These are phyloP conservation scores for Phytophthora hybrid DNA, from an alignment of 352 stramenopile species.

Conservation along the genomic window DNA sequence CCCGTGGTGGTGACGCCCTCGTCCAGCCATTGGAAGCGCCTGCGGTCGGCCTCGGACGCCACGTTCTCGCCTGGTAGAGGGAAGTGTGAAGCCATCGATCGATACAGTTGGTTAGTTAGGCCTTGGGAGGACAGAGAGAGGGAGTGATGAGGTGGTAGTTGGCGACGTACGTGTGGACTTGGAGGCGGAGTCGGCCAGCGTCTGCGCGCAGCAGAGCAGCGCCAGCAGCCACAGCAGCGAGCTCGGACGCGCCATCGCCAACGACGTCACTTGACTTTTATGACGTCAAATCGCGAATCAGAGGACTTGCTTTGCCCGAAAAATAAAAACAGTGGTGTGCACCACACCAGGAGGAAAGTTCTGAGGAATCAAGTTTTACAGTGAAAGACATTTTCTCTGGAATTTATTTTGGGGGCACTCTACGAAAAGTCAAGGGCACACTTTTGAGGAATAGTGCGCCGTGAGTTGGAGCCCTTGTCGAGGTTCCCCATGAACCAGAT, in stretches of 20 bases:
- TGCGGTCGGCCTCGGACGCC: slow-evolving; percentile 37
- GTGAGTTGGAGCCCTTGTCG: too few species aligned
- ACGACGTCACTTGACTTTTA: slow-evolving; percentile 36
- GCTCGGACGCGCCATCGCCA: slow-evolving; percentile 41
- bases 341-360: neutral
- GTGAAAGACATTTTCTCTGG: too few species aligned
- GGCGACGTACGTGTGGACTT: slow-evolving; percentile 21
- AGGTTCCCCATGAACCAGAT: too few species aligned
- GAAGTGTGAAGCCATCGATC: slow-evolving; percentile 7
- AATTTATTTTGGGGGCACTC: too few species aligned
- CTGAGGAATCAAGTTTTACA: too few species aligned
- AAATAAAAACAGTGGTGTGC: slow-evolving; percentile 10
- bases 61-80: slow-evolving; percentile 32
- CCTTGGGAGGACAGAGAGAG: neutral
- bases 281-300: slow-evolving; percentile 47
- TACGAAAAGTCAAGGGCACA: too few species aligned
- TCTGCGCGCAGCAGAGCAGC: slow-evolving; percentile 27
- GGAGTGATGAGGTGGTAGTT: neutral
- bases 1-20: slow-evolving; percentile 48
- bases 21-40: slow-evolving; percentile 64
- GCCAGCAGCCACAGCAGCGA: slow-evolving; percentile 17
- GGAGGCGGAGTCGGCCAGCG: neutral
- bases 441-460: too few species aligned
- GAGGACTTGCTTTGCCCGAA: neutral
- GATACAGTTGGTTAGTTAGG: slow-evolving; percentile 1